phyloP scores from a whole-genome alignment of 2,329 filamentous ascomycete species.

The Nothophoma quercina region DNA sequence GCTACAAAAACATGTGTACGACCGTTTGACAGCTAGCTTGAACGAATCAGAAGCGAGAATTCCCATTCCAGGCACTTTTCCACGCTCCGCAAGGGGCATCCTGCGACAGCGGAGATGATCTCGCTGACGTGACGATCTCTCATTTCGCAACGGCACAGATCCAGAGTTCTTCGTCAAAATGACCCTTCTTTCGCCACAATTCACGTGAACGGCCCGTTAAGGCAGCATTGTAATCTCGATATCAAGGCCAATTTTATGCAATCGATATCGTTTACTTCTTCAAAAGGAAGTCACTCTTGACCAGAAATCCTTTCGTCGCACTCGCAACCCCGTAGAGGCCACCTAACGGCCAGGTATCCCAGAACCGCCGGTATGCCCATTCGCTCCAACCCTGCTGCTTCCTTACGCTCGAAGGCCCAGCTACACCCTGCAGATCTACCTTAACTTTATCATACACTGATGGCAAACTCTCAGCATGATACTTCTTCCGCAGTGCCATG shows the following conservation, averaged over 20 bases:
- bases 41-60: conserved; percentile 3
- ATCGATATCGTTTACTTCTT: conserved; percentile 35
- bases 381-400: conserved; percentile 34
- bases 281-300: conserved; percentile 44
- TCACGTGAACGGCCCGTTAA: no score
- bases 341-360: conserved; percentile 48
- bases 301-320: conserved; percentile 43
- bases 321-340: conserved; percentile 51
- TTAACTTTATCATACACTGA: conserved; percentile 74
- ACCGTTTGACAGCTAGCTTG: conserved; percentile 8
- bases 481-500: conserved; percentile 67
- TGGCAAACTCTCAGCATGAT: conserved; percentile 68
- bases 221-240: no score
- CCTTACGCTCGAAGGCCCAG: conserved; percentile 20
- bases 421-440: conserved; percentile 51
- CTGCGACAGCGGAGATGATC: conserved; percentile 18
- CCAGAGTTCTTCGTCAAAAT: neutral
- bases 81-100: conserved; percentile 6
- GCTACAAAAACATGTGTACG: neutral
- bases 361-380: conserved; percentile 38
- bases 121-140: conserved; percentile 8
- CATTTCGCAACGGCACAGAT: conserved; percentile 10
- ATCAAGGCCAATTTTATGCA: no score
- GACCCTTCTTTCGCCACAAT: neutral
- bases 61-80: conserved; percentile 9